phyloP scores from a whole-genome alignment of 2,329 filamentous ascomycete species.

The Diaporthe velutina region DNA sequence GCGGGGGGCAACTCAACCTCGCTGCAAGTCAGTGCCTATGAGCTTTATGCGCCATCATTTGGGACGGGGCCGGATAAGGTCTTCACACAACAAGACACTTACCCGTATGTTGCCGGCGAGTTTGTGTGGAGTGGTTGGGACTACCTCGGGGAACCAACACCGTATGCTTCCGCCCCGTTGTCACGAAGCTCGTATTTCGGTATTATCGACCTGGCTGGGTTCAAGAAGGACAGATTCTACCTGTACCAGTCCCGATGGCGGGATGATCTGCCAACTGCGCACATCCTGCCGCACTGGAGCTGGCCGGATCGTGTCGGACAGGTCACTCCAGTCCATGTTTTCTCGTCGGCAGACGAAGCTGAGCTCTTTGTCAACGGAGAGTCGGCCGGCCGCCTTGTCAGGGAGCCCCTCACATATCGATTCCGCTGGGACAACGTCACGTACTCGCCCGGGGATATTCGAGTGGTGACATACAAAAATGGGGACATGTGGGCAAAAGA shows the following conservation, averaged over 20 bases:
- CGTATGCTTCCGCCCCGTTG: conserved; percentile 52
- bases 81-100: conserved; percentile 60
- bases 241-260: conserved; percentile 68
- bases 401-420: conserved; percentile 55
- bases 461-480: conserved; percentile 62
- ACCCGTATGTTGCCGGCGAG: conserved; percentile 65
- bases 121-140: conserved; percentile 66
- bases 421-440: conserved; percentile 65
- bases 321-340: conserved; percentile 67
- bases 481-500: conserved; percentile 61
- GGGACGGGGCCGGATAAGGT: conserved; percentile 66
- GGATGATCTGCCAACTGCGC: conserved; percentile 59
- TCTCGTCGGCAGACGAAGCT: conserved; percentile 63
- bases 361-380: conserved; percentile 67
- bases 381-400: conserved; percentile 56
- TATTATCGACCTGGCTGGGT: conserved; percentile 69
- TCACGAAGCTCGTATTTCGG: conserved; percentile 67
- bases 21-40: conserved; percentile 61
- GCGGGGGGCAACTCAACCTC: conserved; percentile 54
- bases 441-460: conserved; percentile 61
- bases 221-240: conserved; percentile 68
- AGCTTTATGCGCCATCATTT: conserved; percentile 60
- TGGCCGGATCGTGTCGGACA: conserved; percentile 62
- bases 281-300: conserved; percentile 69
- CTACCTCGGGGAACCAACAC: conserved; percentile 64